A percentile compares a stretch with the other conserved stretches of the same genome.
Evolutionary conservation across 163 green algal species (phyloP).

Genomic region (Smithsoniella earleae): DNA sequence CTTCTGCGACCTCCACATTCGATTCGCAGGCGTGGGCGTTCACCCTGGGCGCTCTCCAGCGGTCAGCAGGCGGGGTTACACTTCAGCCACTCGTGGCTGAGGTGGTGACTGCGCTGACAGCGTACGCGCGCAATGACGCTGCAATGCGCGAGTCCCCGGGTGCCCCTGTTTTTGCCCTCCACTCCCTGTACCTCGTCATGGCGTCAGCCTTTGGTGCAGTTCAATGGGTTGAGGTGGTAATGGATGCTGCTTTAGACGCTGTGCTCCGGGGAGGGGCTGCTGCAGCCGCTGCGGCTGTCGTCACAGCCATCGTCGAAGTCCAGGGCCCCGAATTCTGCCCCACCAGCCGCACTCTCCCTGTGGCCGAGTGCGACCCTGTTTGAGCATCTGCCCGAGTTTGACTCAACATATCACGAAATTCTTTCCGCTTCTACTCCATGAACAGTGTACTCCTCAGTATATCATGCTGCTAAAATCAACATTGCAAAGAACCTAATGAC

Average conservation of each 20-base stretch:
- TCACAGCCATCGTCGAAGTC: constrained; percentile 18
- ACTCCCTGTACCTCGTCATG: constrained; percentile 27
- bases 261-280: background rate
- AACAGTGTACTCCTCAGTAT: no score
- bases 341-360: constrained; percentile 10
- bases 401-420: background rate
- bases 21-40: constrained; percentile 21
- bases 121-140: constrained; percentile 2
- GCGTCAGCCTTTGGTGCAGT: constrained; percentile 13
- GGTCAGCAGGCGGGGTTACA: constrained; percentile 10
- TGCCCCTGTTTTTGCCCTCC: constrained; percentile 24
- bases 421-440: background rate
- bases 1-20: background rate
- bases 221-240: constrained; percentile 26
- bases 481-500: no score
- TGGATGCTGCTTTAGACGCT: constrained; percentile 4
- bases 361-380: background rate
- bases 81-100: constrained; percentile 16
- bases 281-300: constrained; percentile 5
- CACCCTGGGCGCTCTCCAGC: background rate
- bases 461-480: no score
- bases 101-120: constrained; percentile 24
- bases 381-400: background rate
- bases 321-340: constrained; percentile 25
- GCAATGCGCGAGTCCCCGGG: background rate